phyloP scores from a whole-genome alignment of 345 rosid genomes.

The Nephelium lappaceum region DNA sequence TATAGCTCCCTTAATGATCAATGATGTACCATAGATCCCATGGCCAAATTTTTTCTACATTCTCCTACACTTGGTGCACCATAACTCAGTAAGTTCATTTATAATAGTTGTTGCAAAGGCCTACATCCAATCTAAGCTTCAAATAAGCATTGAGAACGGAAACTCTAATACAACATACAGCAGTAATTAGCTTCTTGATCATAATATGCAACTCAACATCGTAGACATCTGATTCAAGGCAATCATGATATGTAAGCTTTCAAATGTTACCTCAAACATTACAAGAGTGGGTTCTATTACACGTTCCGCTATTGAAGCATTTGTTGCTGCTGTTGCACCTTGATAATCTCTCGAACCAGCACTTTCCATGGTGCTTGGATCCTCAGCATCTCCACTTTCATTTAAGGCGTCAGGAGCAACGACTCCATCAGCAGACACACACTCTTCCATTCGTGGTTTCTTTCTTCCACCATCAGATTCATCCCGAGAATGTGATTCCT shows the following conservation, averaged over 20 bases:
- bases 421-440: constrained; percentile 45
- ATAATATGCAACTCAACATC: background rate
- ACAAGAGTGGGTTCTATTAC: constrained; percentile 94
- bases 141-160: background rate
- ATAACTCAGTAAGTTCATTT: background rate
- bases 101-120: background rate
- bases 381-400: constrained; percentile 52
- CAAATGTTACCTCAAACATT: constrained; percentile 79
- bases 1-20: background rate
- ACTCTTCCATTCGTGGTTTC: constrained; percentile 63
- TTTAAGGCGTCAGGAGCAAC: constrained; percentile 41
- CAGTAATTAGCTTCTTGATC: background rate
- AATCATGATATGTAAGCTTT: constrained; percentile 13
- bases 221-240: constrained; percentile 4
- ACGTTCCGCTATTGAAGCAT: constrained; percentile 80
- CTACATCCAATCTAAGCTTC: background rate
- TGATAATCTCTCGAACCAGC: constrained; percentile 45
- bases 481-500: constrained; percentile 42
- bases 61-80: background rate
- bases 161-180: background rate
- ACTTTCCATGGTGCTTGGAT: constrained; percentile 47
- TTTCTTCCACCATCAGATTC: constrained; percentile 58
- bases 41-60: background rate
- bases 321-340: constrained; percentile 50
- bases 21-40: background rate